Evolutionary conservation across 305 asterid species (phyloP).

Genomic region (Withania somnifera): DNA sequence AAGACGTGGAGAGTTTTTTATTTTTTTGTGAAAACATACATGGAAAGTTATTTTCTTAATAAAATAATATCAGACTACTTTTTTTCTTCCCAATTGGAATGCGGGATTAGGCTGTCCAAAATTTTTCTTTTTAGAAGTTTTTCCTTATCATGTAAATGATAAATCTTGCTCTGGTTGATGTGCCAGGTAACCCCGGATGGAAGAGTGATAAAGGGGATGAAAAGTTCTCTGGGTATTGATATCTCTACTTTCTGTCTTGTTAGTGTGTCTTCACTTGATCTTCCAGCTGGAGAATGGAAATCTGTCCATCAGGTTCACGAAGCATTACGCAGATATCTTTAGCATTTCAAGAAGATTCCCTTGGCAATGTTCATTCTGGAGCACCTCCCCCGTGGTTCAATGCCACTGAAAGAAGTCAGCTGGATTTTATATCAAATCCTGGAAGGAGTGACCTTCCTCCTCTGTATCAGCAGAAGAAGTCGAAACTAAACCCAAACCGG

Average conservation of each 20-base stretch:
- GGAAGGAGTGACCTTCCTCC: constrained; percentile 12
- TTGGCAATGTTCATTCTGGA: constrained; percentile 83
- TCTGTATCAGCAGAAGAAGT: constrained; percentile 18
- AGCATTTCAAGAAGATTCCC: constrained; percentile 24
- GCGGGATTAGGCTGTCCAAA: neutral
- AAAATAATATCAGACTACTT: neutral
- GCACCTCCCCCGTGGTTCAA: constrained; percentile 92
- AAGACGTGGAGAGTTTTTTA: neutral
- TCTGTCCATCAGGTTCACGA: constrained; percentile 19
- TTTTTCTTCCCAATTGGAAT: neutral
- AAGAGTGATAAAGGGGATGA: constrained; percentile 22
- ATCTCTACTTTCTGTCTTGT: neutral
- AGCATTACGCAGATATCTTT: constrained; percentile 33
- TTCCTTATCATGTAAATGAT: neutral
- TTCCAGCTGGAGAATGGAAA: neutral
- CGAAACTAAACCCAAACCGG: constrained; percentile 74
- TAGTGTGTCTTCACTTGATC: neutral
- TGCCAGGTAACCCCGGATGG: constrained; percentile 34
- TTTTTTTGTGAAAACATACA: neutral
- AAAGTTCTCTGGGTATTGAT: constrained; percentile 24
- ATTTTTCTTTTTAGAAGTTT: neutral
- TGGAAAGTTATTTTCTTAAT: neutral
- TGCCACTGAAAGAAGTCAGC: constrained; percentile 27
- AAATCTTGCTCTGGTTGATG: neutral
- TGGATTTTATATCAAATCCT: constrained; percentile 18